A percentile compares a stretch with the other conserved stretches of the same genome.
These are phyloP conservation scores for Esteya vermicola DNA, from an alignment of 2,329 filamentous ascomycete species.

Conservation along the genomic window DNA sequence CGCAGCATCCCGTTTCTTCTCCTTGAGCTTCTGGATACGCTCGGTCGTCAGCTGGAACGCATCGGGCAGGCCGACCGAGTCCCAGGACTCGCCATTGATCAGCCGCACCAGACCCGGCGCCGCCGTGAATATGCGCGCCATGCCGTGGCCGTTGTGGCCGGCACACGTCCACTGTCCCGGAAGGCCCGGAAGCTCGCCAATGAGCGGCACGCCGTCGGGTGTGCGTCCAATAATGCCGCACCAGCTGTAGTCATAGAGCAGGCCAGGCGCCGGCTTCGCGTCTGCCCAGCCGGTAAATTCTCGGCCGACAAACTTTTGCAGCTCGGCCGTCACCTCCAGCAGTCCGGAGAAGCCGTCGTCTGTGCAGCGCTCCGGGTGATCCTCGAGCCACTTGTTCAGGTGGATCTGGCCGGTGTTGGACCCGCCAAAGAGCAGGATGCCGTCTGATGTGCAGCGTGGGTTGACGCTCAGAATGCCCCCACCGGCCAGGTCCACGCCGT, in stretches of 20 bases:
- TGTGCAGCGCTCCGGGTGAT: conserved; percentile 1
- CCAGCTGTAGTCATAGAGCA: conserved; percentile 3
- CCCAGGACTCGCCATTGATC: conserved; percentile 1
- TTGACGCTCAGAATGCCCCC: conserved; percentile 2
- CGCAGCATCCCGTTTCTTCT: too few relatives aligned
- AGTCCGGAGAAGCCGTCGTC: conserved; percentile 1
- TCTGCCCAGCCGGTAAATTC: neutral
- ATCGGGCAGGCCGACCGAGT: neutral
- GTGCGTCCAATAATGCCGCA: conserved; percentile 1
- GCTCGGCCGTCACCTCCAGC: neutral
- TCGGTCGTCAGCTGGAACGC: neutral
- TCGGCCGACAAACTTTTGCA: neutral
- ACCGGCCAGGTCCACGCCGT: neutral
- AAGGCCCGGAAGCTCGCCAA: conserved; percentile 1
- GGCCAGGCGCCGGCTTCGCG: neutral
- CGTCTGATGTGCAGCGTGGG: neutral
- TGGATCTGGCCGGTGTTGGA: neutral
- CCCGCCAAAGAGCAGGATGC: conserved; percentile 1
- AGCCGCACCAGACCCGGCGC: conserved; percentile 1
- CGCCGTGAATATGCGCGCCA: conserved; percentile 2
- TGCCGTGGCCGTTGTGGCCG: conserved; percentile 3
- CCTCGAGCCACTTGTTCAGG: neutral
- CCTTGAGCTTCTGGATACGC: neutral
- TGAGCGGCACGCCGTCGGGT: neutral
- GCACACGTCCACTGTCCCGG: conserved; percentile 3